Conservation (phyloP, 768 basidiomycete genomes). For the Tylopilus sp. region DNA sequence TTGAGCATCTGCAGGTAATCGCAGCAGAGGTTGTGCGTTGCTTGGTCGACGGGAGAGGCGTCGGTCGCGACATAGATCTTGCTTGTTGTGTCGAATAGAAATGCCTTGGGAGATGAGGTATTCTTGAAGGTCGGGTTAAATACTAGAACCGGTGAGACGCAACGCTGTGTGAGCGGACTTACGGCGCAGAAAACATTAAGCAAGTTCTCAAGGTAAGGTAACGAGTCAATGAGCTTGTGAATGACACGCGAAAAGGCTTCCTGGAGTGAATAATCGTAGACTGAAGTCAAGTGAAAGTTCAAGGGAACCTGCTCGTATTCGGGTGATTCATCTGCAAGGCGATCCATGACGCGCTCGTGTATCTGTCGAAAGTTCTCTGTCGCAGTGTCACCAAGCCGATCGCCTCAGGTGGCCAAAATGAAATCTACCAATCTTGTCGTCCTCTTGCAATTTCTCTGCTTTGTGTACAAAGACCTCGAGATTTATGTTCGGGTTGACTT, state of each 20-base stretch:
- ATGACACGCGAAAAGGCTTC: slow-evolving; percentile 90
- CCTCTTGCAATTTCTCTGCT: slow-evolving; percentile 86
- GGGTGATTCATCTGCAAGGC: slow-evolving; percentile 69
- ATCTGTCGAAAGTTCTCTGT: slow-evolving; percentile 90
- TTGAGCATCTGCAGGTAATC: slow-evolving; percentile 88
- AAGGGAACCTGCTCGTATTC: slow-evolving; percentile 77
- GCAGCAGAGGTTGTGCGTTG: slow-evolving; percentile 84
- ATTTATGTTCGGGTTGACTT: slow-evolving; percentile 70
- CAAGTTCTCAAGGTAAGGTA: slow-evolving; percentile 84
- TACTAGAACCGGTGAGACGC: neutral
- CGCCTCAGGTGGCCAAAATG: neutral
- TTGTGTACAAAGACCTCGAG: slow-evolving; percentile 96
- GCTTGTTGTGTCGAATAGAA: slow-evolving; percentile 83
- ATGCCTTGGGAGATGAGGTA: slow-evolving; percentile 90
- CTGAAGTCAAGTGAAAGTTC: slow-evolving; percentile 88
- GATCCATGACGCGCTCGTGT: slow-evolving; percentile 81
- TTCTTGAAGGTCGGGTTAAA: slow-evolving; percentile 47
- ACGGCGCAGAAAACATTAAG: slow-evolving; percentile 84
- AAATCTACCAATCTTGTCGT: slow-evolving; percentile 79
- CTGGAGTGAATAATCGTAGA: slow-evolving; percentile 88
- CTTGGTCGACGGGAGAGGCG: slow-evolving; percentile 84
- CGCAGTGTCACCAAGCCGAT: slow-evolving; percentile 1
- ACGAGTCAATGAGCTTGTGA: slow-evolving; percentile 80
- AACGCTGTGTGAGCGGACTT: slow-evolving; percentile 17
- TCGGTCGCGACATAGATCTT: slow-evolving; percentile 93